Evolutionary conservation across 768 basidiomycete species (phyloP).

Genomic region (Dacryopinax spathularia): DNA sequence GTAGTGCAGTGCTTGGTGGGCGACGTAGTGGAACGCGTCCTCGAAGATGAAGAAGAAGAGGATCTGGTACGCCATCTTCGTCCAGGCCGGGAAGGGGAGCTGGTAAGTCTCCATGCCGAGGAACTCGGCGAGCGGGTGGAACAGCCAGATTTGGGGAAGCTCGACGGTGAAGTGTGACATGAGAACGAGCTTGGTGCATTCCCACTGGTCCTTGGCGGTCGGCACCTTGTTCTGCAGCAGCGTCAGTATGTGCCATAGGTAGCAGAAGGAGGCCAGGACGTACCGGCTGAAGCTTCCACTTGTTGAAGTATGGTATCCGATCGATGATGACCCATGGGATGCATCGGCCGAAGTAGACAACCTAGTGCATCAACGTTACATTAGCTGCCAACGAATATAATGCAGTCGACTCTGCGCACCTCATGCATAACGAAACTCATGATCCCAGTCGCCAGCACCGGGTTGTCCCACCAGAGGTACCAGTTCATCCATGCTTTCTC

Average conservation of each 20-base stretch:
- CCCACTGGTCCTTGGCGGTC: slow-evolving; percentile 73
- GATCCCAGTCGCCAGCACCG: slow-evolving; percentile 81
- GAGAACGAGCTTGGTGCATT: slow-evolving; percentile 86
- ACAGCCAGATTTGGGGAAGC: slow-evolving; percentile 81
- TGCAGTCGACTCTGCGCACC: slow-evolving; percentile 33
- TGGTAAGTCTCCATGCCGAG: slow-evolving; percentile 88
- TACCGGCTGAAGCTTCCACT: slow-evolving; percentile 83
- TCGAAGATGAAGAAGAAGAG: slow-evolving; percentile 89
- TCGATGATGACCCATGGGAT: slow-evolving; percentile 95
- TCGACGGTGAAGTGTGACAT: slow-evolving; percentile 94
- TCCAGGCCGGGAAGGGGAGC: slow-evolving; percentile 72
- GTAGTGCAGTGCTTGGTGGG: slow-evolving; percentile 80
- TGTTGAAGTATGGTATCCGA: slow-evolving; percentile 78
- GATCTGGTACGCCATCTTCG: slow-evolving; percentile 59
- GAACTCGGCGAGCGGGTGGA: slow-evolving; percentile 76
- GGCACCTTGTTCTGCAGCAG: slow-evolving; percentile 46
- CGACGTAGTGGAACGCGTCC: slow-evolving; percentile 89
- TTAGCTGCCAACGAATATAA: not conserved
- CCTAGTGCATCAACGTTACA: slow-evolving; percentile 28
- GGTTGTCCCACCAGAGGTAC: slow-evolving; percentile 79
- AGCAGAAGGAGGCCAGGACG: slow-evolving; percentile 12
- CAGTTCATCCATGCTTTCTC: slow-evolving; percentile 75
- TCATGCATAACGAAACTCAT: slow-evolving; percentile 90
- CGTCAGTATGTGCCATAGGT: not conserved
- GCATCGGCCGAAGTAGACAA: slow-evolving; percentile 92